Conservation (phyloP, 805 yeast genomes). For the Metschnikowia borealis region DNA sequence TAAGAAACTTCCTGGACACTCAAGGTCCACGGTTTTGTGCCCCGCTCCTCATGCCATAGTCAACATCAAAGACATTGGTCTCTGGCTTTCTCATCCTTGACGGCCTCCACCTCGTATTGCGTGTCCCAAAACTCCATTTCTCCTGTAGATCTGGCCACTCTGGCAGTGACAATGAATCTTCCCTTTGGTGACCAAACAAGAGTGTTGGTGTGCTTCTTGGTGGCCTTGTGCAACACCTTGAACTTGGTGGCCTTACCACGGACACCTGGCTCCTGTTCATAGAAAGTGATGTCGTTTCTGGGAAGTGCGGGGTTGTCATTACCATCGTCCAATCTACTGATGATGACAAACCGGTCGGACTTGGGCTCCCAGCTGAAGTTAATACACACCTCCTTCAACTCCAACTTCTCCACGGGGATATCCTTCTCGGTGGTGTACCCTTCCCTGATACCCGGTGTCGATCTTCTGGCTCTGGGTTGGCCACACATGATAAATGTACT, state of each 20-base stretch:
- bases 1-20: slow-evolving; percentile 60
- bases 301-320: slow-evolving; percentile 60
- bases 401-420: slow-evolving; percentile 92
- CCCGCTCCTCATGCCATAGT: slow-evolving; percentile 14
- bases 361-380: slow-evolving; percentile 96
- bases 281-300: slow-evolving; percentile 70
- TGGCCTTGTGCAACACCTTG: slow-evolving; percentile 54
- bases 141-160: slow-evolving; percentile 48
- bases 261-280: slow-evolving; percentile 62
- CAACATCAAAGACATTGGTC: slow-evolving; percentile 16
- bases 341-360: slow-evolving; percentile 79
- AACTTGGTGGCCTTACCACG: slow-evolving; percentile 52
- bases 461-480: slow-evolving; percentile 16
- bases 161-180: slow-evolving; percentile 63
- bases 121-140: slow-evolving; percentile 83
- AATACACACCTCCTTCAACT: slow-evolving; percentile 81
- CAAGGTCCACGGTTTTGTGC: slow-evolving; percentile 12
- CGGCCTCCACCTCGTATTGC: slow-evolving; percentile 61
- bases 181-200: slow-evolving; percentile 91
- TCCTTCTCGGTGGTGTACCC: slow-evolving; percentile 71
- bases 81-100: background rate
- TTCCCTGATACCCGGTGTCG: slow-evolving; percentile 16
- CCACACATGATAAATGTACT: slow-evolving; percentile 47
- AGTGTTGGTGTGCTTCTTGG: slow-evolving; percentile 64
- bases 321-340: slow-evolving; percentile 59